Evolutionary conservation across 1,284 basidiomycete genomes (phyloP).

Genomic region (Ceratobasidium theobromae): DNA sequence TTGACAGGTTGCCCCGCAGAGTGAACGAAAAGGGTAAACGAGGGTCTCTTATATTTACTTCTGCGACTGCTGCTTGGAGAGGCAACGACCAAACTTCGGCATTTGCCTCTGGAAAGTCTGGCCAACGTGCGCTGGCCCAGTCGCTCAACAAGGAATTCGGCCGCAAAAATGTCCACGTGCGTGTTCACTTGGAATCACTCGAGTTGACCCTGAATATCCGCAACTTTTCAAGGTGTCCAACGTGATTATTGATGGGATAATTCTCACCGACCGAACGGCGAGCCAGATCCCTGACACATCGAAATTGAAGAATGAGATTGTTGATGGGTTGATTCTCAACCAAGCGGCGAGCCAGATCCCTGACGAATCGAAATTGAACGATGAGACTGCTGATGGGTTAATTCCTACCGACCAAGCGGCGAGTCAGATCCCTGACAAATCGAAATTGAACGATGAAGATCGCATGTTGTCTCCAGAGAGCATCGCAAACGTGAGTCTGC

Average conservation of each 20-base stretch:
- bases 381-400: too few species aligned
- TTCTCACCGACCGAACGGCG: conserved; percentile 53
- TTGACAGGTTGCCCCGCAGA: conserved; percentile 18
- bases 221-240: conserved; percentile 40
- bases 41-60: conserved; percentile 75
- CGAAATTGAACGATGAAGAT: conserved; percentile 53
- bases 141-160: conserved; percentile 79
- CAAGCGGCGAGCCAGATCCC: too few species aligned
- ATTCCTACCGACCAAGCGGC: too few species aligned
- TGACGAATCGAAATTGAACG: too few species aligned
- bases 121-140: conserved; percentile 65
- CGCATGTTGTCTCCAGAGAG: conserved; percentile 58
- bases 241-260: conserved; percentile 51
- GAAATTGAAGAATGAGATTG: too few species aligned
- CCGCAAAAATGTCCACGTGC: conserved; percentile 71
- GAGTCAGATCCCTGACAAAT: conserved; percentile 33
- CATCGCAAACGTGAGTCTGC: conserved; percentile 57
- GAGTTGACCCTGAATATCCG: background rate
- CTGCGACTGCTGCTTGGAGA: conserved; percentile 67
- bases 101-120: conserved; percentile 71
- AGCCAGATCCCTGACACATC: too few species aligned
- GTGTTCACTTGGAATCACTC: conserved; percentile 2
- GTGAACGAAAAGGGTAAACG: conserved; percentile 53
- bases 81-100: conserved; percentile 66
- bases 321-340: too few species aligned